Evolutionary conservation across 1,139 yeast genomes (phyloP).

Genomic region (Kluyveromyces marxianus): DNA sequence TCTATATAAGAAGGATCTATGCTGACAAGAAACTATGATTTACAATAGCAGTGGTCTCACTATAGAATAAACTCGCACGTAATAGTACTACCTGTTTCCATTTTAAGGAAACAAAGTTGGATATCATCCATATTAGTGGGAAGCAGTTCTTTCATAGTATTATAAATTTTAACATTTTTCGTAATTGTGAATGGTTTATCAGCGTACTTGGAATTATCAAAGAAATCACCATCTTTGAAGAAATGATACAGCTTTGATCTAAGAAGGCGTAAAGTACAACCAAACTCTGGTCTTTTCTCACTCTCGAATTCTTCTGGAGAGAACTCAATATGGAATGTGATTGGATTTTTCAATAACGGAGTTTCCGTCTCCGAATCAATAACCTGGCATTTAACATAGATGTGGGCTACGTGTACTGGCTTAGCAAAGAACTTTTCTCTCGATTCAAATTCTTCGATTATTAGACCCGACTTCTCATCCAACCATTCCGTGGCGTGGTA

Average conservation of each 20-base stretch:
- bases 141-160: slow-evolving; percentile 27
- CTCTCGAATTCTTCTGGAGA: slow-evolving; percentile 67
- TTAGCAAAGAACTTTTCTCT: slow-evolving; percentile 59
- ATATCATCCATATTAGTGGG: slow-evolving; percentile 34
- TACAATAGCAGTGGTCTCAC: neutral
- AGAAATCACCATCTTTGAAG: slow-evolving; percentile 46
- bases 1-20: too few relatives aligned
- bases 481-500: slow-evolving; percentile 28
- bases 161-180: slow-evolving; percentile 32
- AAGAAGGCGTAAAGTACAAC: slow-evolving; percentile 58
- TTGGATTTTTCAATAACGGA: slow-evolving; percentile 31
- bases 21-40: neutral
- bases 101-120: slow-evolving; percentile 52
- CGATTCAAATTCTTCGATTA: slow-evolving; percentile 41
- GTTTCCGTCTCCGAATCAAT: slow-evolving; percentile 19
- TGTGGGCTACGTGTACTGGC: slow-evolving; percentile 74
- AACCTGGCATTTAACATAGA: slow-evolving; percentile 47
- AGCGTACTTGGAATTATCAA: slow-evolving; percentile 20
- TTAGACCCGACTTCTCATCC: slow-evolving; percentile 28
- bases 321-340: slow-evolving; percentile 62
- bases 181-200: slow-evolving; percentile 23
- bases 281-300: slow-evolving; percentile 54
- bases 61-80: slow-evolving; percentile 38
- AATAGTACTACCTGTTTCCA: slow-evolving; percentile 60
- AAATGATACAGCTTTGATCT: slow-evolving; percentile 46